phyloP scores from a whole-genome alignment of 1,284 basidiomycete genomes.

The Tranzscheliella williamsii region DNA sequence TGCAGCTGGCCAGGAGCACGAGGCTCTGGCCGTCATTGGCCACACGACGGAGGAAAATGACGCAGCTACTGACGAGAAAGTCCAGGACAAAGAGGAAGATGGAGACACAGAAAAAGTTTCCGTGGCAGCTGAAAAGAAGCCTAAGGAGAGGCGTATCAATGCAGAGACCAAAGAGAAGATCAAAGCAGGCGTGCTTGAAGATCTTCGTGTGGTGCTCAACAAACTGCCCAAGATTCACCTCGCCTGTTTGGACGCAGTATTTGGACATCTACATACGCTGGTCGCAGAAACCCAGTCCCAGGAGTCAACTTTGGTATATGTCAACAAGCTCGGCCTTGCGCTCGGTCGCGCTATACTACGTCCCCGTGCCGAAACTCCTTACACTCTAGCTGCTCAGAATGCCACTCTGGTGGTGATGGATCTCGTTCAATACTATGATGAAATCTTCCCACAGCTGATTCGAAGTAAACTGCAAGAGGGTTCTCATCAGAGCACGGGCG shows the following conservation, averaged over 20 bases:
- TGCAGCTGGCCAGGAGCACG: conserved; percentile 44
- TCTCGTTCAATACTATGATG: conserved; percentile 75
- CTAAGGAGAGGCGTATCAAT: conserved; percentile 84
- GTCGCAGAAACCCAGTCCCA: conserved; percentile 69
- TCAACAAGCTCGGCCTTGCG: conserved; percentile 82
- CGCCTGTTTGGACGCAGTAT: conserved; percentile 76
- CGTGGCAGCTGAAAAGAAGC: conserved; percentile 20
- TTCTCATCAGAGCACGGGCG: conserved; percentile 37
- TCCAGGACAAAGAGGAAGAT: neutral
- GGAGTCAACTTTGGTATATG: conserved; percentile 74
- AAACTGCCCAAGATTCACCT: conserved; percentile 79
- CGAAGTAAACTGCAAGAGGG: conserved; percentile 77
- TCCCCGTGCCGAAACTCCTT: conserved; percentile 80
- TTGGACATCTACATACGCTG: conserved; percentile 74
- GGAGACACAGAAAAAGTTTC: conserved; percentile 1
- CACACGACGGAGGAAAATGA: conserved; percentile 4
- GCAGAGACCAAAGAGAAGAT: conserved; percentile 72
- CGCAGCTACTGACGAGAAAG: conserved; percentile 1
- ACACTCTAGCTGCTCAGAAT: conserved; percentile 74
- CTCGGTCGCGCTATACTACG: conserved; percentile 81
- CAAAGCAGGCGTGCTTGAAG: conserved; percentile 68
- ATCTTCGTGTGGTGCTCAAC: conserved; percentile 71
- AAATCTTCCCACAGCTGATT: conserved; percentile 78
- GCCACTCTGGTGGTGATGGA: conserved; percentile 77
- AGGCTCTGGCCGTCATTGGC: conserved; percentile 20